Evolutionary conservation across 2,329 filamentous ascomycete species (phyloP).

Genomic region (Stagonosporopsis tanaceti): DNA sequence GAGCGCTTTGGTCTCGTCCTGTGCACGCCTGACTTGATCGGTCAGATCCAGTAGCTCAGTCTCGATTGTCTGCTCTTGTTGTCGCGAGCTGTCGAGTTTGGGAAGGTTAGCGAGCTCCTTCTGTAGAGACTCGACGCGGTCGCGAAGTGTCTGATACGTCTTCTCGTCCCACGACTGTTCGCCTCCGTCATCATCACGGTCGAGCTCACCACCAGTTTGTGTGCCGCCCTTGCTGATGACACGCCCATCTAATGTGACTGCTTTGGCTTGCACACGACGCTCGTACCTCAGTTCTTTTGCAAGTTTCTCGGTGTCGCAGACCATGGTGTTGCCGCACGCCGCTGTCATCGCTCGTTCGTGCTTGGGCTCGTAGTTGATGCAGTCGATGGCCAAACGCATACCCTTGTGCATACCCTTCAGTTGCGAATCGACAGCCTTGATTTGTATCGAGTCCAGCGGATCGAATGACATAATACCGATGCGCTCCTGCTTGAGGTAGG

Average conservation of each 20-base stretch:
- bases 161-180: slow-evolving; percentile 88
- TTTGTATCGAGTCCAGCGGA: slow-evolving; percentile 95
- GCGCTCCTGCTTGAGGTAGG: slow-evolving; percentile 90
- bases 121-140: slow-evolving; percentile 76
- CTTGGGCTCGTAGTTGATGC: slow-evolving; percentile 88
- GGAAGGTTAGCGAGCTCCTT: slow-evolving; percentile 83
- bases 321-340: slow-evolving; percentile 92
- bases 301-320: slow-evolving; percentile 86
- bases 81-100: slow-evolving; percentile 75
- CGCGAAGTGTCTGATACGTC: slow-evolving; percentile 85
- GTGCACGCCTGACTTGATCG: slow-evolving; percentile 73
- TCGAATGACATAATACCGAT: slow-evolving; percentile 92
- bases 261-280: slow-evolving; percentile 85
- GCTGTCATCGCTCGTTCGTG: slow-evolving; percentile 93
- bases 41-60: slow-evolving; percentile 82
- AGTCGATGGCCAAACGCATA: slow-evolving; percentile 89
- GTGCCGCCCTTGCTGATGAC: slow-evolving; percentile 96
- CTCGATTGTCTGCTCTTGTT: slow-evolving; percentile 81
- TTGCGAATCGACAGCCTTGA: slow-evolving; percentile 87
- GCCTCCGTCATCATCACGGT: slow-evolving; percentile 67
- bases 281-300: slow-evolving; percentile 91
- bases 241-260: slow-evolving; percentile 92
- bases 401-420: slow-evolving; percentile 88
- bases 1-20: slow-evolving; percentile 78
- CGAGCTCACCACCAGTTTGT: slow-evolving; percentile 93